A percentile compares a stretch with the other conserved stretches of the same genome.
Conservation (phyloP, 352 stramenopile genomes). For the Phytophthora pistaciae region DNA sequence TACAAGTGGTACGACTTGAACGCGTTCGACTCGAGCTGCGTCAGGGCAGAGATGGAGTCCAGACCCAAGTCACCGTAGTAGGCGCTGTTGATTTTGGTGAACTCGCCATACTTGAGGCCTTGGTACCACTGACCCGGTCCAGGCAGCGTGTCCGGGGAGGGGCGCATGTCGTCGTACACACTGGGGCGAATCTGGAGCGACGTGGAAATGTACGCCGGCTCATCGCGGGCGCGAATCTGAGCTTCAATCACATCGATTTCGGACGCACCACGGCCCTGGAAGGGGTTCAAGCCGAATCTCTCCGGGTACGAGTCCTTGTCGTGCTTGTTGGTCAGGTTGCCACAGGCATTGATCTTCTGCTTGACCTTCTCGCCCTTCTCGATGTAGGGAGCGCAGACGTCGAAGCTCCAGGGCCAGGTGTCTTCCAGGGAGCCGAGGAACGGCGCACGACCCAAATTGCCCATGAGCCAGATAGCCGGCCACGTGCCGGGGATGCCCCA, state of each 20-base stretch:
- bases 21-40: constrained; percentile 90
- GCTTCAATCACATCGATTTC: constrained; percentile 98
- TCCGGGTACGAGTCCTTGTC: constrained; percentile 84
- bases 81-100: constrained; percentile 93
- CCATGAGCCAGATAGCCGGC: constrained; percentile 98
- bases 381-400: constrained; percentile 86
- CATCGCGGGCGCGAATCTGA: constrained; percentile 86
- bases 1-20: constrained; percentile 96
- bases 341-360: constrained; percentile 96
- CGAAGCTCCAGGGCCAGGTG: constrained; percentile 98
- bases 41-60: constrained; percentile 95
- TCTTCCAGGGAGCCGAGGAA: constrained; percentile 95
- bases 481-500: constrained; percentile 95
- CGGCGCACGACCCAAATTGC: constrained; percentile 96
- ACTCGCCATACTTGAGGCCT: constrained; percentile 86
- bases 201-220: constrained; percentile 93
- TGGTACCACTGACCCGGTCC: constrained; percentile 92
- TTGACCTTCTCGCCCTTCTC: constrained; percentile 92
- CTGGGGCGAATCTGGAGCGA: constrained; percentile 94
- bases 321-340: constrained; percentile 94
- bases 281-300: constrained; percentile 92
- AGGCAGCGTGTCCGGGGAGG: constrained; percentile 60
- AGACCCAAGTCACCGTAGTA: constrained; percentile 96
- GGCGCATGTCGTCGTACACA: constrained; percentile 72
- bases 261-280: constrained; percentile 94